These are phyloP conservation scores for Skeletonema marinoi DNA, from an alignment of 108 stramenopile species.

Conservation along the genomic window DNA sequence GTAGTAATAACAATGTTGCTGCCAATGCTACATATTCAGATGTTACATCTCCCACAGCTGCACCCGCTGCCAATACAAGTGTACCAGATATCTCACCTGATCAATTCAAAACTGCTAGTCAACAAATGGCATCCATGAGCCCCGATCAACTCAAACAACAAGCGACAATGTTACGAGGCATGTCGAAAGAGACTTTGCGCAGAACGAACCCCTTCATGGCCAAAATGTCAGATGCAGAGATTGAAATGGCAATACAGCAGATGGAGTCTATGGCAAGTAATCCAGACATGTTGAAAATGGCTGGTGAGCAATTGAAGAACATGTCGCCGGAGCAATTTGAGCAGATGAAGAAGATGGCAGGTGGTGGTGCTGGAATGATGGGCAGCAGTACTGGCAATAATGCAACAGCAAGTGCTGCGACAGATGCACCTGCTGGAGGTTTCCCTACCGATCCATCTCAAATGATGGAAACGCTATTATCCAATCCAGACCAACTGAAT, in stretches of 20 bases:
- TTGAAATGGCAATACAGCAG: conserved; percentile 57
- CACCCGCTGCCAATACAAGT: not conserved
- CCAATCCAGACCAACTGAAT: conserved; percentile 68
- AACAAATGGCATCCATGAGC: conserved; percentile 58
- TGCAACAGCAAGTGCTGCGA: not conserved
- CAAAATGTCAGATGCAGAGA: conserved; percentile 64
- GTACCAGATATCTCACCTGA: conserved; percentile 48
- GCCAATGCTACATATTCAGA: not conserved
- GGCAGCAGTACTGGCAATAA: not conserved
- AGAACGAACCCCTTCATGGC: conserved; percentile 70
- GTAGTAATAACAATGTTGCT: conserved; percentile 1
- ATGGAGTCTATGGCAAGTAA: conserved; percentile 76
- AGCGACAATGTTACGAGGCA: conserved; percentile 57
- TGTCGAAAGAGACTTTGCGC: conserved; percentile 61
- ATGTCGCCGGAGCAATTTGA: conserved; percentile 62
- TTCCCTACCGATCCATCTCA: conserved; percentile 48
- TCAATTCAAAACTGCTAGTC: conserved; percentile 20
- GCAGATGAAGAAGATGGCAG: conserved; percentile 42
- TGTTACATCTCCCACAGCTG: not conserved
- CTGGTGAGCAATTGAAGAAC: conserved; percentile 67
- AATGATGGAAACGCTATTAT: conserved; percentile 57
- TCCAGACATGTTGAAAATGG: conserved; percentile 76
- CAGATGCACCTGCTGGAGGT: conserved; percentile 4
- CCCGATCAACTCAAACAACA: conserved; percentile 72
- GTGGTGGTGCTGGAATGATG: not conserved